Evolutionary conservation across 495 filamentous ascomycete genomes (phyloP).

Genomic region (Neurospora sp.): DNA sequence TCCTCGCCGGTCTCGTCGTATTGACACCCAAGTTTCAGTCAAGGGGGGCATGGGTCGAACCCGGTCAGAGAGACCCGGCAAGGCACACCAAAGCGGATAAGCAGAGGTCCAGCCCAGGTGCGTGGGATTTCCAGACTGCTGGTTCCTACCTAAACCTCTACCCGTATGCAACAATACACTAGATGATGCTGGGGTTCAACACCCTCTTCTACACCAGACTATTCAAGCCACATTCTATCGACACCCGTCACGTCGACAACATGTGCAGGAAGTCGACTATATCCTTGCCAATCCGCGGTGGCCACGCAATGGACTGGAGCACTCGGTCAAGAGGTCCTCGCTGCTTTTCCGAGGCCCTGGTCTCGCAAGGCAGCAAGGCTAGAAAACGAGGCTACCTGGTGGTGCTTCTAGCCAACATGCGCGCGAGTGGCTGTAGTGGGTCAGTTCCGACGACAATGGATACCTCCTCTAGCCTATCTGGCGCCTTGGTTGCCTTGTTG

Average conservation of each 20-base stretch:
- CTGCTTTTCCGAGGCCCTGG: neutral
- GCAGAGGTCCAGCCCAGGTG: neutral
- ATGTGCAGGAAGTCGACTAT: neutral
- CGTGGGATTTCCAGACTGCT: neutral
- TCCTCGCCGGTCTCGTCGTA: neutral
- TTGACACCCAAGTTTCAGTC: neutral
- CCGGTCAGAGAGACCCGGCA: neutral
- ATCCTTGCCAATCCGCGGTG: conserved; percentile 7
- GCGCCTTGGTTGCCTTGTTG: neutral
- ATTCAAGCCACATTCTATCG: neutral
- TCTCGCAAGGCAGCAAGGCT: neutral
- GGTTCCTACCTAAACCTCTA: neutral
- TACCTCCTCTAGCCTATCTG: neutral
- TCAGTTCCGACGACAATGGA: neutral
- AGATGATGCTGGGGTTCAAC: neutral
- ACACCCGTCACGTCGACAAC: conserved; percentile 1
- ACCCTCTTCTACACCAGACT: neutral
- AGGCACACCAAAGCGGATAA: neutral
- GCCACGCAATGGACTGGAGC: conserved; percentile 5
- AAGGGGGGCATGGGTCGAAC: neutral
- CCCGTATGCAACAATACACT: neutral
- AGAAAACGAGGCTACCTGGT: neutral
- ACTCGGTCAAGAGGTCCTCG: conserved; percentile 2
- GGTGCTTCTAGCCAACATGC: neutral
- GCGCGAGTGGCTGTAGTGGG: neutral